Evolutionary conservation across 192 early-diverging fungal genomes (phyloP).

Genomic region (Globomyces pollinis-pini): DNA sequence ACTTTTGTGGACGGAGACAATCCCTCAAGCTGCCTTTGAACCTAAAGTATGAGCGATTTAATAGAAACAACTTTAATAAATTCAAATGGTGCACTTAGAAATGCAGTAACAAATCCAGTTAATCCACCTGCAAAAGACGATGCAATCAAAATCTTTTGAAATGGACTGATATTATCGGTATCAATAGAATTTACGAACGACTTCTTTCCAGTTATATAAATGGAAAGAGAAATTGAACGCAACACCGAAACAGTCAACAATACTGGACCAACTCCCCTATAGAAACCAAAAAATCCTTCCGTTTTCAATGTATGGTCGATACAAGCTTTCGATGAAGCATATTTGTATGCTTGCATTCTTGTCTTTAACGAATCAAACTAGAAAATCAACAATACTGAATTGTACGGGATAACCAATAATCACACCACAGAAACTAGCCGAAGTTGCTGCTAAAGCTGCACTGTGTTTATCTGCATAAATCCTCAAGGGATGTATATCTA

Average conservation of each 20-base stretch:
- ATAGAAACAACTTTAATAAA: conserved; percentile 53
- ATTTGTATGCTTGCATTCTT: conserved; percentile 89
- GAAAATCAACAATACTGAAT: too few relatives aligned
- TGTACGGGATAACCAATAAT: conserved; percentile 6
- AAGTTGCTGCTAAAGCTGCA: not conserved
- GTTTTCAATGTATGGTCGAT: conserved; percentile 63
- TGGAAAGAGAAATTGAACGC: conserved; percentile 84
- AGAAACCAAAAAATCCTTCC: conserved; percentile 82
- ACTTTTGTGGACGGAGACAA: too few relatives aligned
- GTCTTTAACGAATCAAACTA: conserved; percentile 96
- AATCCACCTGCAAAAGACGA: conserved; percentile 1
- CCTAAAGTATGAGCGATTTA: too few relatives aligned
- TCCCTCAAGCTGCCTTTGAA: conserved; percentile 28
- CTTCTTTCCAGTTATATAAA: conserved; percentile 70
- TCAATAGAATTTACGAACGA: conserved; percentile 25
- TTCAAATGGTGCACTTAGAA: conserved; percentile 44
- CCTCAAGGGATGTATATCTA: not conserved
- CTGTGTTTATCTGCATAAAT: not conserved
- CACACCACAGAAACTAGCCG: not conserved
- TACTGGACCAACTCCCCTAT: conserved; percentile 76
- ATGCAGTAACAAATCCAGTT: conserved; percentile 29
- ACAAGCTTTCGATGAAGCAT: conserved; percentile 69
- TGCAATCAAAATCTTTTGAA: not conserved
- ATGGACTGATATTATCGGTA: conserved; percentile 3
- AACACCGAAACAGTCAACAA: conserved; percentile 75